A percentile compares a stretch with the other conserved stretches of the same genome.
Evolutionary conservation across 306 rosid species (phyloP).

Genomic region (Rosa rugosa): DNA sequence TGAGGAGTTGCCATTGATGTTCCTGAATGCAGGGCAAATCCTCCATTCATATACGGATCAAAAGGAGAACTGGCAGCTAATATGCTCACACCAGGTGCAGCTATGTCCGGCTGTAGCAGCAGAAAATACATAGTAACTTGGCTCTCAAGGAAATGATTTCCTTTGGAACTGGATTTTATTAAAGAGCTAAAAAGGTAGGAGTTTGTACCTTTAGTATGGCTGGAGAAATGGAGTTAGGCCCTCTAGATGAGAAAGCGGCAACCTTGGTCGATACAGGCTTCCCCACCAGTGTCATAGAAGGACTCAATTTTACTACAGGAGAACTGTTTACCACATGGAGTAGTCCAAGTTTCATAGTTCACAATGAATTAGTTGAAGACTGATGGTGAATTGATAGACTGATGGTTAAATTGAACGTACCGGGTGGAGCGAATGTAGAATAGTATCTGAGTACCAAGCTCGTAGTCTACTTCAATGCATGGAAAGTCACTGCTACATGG

Average conservation of each 20-base stretch:
- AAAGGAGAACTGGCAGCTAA: slow-evolving; percentile 32
- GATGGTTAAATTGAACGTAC: neutral
- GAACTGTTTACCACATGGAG: neutral
- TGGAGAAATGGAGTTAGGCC: slow-evolving; percentile 50
- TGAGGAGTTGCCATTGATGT: slow-evolving; percentile 44
- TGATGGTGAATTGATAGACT: neutral
- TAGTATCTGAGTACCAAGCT: slow-evolving; percentile 29
- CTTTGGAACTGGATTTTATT: neutral
- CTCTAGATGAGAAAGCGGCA: slow-evolving; percentile 52
- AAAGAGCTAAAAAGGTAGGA: neutral
- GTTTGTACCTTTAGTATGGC: slow-evolving; percentile 37
- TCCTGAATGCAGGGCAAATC: slow-evolving; percentile 24
- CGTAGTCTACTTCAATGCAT: slow-evolving; percentile 29
- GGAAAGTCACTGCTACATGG: slow-evolving; percentile 22
- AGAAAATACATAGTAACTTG: neutral
- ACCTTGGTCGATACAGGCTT: slow-evolving; percentile 41
- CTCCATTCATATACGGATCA: slow-evolving; percentile 2
- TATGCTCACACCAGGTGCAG: slow-evolving; percentile 38
- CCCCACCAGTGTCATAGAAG: slow-evolving; percentile 31
- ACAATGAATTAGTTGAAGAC: neutral
- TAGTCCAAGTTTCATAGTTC: neutral
- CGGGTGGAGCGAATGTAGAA: slow-evolving; percentile 21
- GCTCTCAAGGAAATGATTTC: neutral
- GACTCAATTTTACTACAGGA: slow-evolving; percentile 27
- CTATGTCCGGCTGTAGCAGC: slow-evolving; percentile 34